Percentiles rank a stretch among this genome's conserved stretches.
These are phyloP conservation scores for Teratosphaeria pseudoeucalypti DNA, from an alignment of 2,329 filamentous ascomycete genomes.

Conservation along the genomic window DNA sequence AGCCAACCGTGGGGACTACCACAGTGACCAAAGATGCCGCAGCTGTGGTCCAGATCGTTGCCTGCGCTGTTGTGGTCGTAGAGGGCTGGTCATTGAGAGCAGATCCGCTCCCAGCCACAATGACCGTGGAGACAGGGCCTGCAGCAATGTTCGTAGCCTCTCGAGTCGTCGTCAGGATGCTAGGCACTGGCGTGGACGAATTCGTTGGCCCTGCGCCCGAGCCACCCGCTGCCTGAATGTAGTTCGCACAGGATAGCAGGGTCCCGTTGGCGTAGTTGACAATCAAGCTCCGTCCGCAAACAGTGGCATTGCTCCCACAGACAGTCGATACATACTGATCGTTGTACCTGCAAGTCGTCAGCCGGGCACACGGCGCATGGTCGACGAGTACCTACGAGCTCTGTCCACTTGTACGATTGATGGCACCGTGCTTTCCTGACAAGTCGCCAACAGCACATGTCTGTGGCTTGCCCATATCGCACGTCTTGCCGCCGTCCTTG, in stretches of 20 bases:
- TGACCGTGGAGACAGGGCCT: not conserved
- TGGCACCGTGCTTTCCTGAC: constrained; percentile 35
- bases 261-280: constrained; percentile 44
- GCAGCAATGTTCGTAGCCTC: not conserved
- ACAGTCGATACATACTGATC: constrained; percentile 39
- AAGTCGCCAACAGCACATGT: constrained; percentile 37
- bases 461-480: constrained; percentile 27
- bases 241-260: constrained; percentile 48
- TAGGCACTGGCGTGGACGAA: not conserved
- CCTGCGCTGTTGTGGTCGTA: not conserved
- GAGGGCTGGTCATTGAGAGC: not conserved
- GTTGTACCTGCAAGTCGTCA: constrained; percentile 28
- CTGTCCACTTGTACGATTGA: constrained; percentile 22
- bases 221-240: constrained; percentile 22
- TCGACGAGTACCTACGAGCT: constrained; percentile 15
- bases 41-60: not conserved
- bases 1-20: not conserved
- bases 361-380: not conserved
- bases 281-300: constrained; percentile 37
- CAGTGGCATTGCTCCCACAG: not conserved
- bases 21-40: not conserved
- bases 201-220: not conserved
- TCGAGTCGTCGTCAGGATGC: not conserved
- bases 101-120: not conserved
- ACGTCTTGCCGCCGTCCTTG: constrained; percentile 27